These are phyloP conservation scores for Cryptococcus sp. DNA, from an alignment of 1,284 basidiomycete genomes.

Conservation along the genomic window DNA sequence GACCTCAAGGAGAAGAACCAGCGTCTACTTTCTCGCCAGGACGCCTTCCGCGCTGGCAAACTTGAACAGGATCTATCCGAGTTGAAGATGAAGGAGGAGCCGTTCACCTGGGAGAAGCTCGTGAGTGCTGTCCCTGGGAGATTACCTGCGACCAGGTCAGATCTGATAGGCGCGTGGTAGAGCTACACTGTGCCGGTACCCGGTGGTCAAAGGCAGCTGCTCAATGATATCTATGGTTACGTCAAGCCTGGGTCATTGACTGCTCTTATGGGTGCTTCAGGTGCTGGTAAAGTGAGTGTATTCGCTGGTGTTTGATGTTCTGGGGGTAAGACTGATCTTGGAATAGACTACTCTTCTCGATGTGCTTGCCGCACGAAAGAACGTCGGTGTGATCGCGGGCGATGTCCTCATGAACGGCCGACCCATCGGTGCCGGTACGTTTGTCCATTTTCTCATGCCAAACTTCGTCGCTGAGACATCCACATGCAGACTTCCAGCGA, in stretches of 20 bases:
- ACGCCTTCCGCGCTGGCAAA: slow-evolving; percentile 45
- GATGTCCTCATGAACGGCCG: slow-evolving; percentile 56
- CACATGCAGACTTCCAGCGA: slow-evolving; percentile 47
- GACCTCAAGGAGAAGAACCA: slow-evolving; percentile 67
- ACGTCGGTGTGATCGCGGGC: slow-evolving; percentile 54
- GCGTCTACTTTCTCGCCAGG: slow-evolving; percentile 59
- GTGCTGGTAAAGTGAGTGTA: slow-evolving; percentile 54
- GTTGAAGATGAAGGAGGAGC: slow-evolving; percentile 47
- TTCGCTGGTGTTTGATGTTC: background rate
- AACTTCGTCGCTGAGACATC: background rate
- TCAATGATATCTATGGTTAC: slow-evolving; percentile 58
- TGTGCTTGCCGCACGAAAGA: slow-evolving; percentile 57
- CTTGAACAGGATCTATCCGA: slow-evolving; percentile 48
- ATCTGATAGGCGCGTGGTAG: background rate
- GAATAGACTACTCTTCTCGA: slow-evolving; percentile 54
- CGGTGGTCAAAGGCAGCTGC: slow-evolving; percentile 53
- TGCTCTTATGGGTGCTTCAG: slow-evolving; percentile 60
- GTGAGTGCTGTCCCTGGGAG: background rate
- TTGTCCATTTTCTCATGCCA: background rate
- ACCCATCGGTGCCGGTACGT: slow-evolving; percentile 45
- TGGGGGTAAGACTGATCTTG: background rate
- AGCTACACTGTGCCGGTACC: slow-evolving; percentile 55
- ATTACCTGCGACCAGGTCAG: background rate
- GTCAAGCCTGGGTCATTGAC: slow-evolving; percentile 58
- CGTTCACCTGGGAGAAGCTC: slow-evolving; percentile 53